Base-by-base conservation (phyloP, 495 filamentous ascomycete genomes). In the Cladorrhinum samala region DNA sequence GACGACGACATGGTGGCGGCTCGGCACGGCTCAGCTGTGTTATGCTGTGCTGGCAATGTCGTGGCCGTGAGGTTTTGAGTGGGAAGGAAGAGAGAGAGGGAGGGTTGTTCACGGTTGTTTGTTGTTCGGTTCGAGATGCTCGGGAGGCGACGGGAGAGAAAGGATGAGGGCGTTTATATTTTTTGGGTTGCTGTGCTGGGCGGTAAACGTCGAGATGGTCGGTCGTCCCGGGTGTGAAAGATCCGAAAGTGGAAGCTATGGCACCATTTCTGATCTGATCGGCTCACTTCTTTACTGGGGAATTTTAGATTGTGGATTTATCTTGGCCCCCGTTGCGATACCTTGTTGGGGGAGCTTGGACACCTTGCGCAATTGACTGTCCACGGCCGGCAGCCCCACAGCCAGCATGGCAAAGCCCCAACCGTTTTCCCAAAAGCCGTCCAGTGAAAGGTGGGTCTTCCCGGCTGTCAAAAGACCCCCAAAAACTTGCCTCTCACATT, bases 1-100 rank as follows among this genome's bases (percentile, higher is more conserved):
- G n/a, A n/a, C n/a, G 44, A 16, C 41, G 55, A 40, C 61, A 58
- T 61, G 13, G 25, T 59, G 18, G 40, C 7, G 37, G 56, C 44
- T 23, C 13, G 19, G 20, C 13, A 41, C 27, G 41, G 33, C 14
- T 54, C 46, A 36, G 39, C 13, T 36, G 53, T 33, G 16, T 18
- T 51, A 18, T 36, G 6, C 24, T 45, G 43, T n/a, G 24, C 23
- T 21, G 6, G 19, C 20, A n/a, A 20, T 9, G 41, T 11, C 16
- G 21, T 5, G 18, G 41, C 2, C 16, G 11, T 14, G 21, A 18
- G 18, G 11, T n/a, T 18, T 17, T 9, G 21, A 19, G 41, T 18
- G 4, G 13, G 27, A 33, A 33, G 11, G 27, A 33, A 11, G 5
- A 11, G 11, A 33, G 27, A 33, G 11, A 33, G 5, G 27, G 11